phyloP scores from a whole-genome alignment of 2,329 filamentous ascomycete species.

The Apiospora marii region DNA sequence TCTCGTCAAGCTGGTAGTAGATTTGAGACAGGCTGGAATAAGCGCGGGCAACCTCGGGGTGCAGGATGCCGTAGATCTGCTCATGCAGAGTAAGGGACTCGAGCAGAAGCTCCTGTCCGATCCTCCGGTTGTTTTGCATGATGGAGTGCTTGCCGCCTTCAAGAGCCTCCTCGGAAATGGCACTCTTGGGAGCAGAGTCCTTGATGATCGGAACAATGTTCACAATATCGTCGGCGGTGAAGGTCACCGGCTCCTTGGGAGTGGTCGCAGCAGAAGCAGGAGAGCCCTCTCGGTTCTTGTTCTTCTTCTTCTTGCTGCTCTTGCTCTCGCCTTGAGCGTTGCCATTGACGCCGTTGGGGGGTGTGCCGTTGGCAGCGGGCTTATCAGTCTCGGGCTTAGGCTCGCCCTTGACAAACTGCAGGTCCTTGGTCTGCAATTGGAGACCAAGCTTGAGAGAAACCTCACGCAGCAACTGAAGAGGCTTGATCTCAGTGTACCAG shows the following conservation, averaged over 20 bases:
- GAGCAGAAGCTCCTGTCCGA: conserved; percentile 94
- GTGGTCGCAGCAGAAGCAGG: conserved; percentile 54
- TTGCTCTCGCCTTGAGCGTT: conserved; percentile 54
- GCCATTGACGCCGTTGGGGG: conserved; percentile 49
- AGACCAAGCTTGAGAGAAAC: conserved; percentile 88
- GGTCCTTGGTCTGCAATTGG: conserved; percentile 83
- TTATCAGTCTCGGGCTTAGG: conserved; percentile 40
- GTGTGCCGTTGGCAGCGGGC: conserved; percentile 38
- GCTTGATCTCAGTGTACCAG: conserved; percentile 74
- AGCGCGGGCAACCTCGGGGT: conserved; percentile 93
- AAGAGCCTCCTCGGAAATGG: conserved; percentile 92
- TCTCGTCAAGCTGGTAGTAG: conserved; percentile 98
- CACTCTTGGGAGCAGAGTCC: conserved; percentile 89
- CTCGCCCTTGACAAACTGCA: conserved; percentile 63
- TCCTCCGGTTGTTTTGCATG: conserved; percentile 91
- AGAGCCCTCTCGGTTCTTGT: conserved; percentile 63
- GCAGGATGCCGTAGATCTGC: conserved; percentile 97
- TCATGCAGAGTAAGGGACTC: conserved; percentile 96
- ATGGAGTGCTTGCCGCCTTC: conserved; percentile 97
- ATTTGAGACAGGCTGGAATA: conserved; percentile 96
- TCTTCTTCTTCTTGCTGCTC: conserved; percentile 71
- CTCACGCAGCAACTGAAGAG: conserved; percentile 87
- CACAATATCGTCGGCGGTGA: conserved; percentile 83
- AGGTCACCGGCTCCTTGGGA: conserved; percentile 62
- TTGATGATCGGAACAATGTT: conserved; percentile 96